Conservation (phyloP, 2,329 filamentous ascomycete genomes). For the Curvularia spicifera region DNA sequence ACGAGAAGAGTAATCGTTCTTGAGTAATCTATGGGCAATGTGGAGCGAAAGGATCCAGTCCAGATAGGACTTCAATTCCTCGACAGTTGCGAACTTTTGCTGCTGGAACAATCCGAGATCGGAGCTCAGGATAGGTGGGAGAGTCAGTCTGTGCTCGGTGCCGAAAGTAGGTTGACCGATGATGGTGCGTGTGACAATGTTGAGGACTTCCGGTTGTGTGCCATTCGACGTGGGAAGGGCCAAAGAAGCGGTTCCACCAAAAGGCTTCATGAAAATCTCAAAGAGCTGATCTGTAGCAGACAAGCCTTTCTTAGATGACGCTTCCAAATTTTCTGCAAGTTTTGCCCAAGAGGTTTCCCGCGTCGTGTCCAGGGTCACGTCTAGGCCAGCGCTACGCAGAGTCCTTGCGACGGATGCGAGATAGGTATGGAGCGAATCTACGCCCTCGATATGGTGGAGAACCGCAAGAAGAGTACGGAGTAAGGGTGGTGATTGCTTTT, state of each 20-base stretch:
- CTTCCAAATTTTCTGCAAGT: conserved; percentile 37
- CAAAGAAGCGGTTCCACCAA: conserved; percentile 39
- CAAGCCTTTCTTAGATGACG: conserved; percentile 34
- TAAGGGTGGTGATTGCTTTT: conserved; percentile 61
- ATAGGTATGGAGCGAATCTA: conserved; percentile 47
- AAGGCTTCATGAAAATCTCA: conserved; percentile 37
- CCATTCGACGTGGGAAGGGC: conserved; percentile 32
- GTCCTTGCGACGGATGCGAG: conserved; percentile 31
- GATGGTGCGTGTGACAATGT: conserved; percentile 40
- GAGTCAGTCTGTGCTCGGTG: conserved; percentile 42
- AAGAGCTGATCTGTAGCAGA: conserved; percentile 44
- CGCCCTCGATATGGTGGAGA: conserved; percentile 56
- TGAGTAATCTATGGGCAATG: conserved; percentile 39
- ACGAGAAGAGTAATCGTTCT: conserved; percentile 29
- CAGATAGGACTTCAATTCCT: conserved; percentile 41
- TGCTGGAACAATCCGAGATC: conserved; percentile 40
- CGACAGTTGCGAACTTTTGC: conserved; percentile 37
- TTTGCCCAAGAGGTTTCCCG: conserved; percentile 38
- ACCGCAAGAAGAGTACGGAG: conserved; percentile 64
- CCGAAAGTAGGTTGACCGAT: conserved; percentile 46
- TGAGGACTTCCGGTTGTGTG: conserved; percentile 31
- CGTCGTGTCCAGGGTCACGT: conserved; percentile 33
- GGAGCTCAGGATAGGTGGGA: conserved; percentile 37
- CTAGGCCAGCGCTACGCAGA: conserved; percentile 39
- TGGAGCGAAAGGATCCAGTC: conserved; percentile 45